These are phyloP conservation scores for Corynespora cassiicola DNA, from an alignment of 2,329 filamentous ascomycete species.

Conservation along the genomic window DNA sequence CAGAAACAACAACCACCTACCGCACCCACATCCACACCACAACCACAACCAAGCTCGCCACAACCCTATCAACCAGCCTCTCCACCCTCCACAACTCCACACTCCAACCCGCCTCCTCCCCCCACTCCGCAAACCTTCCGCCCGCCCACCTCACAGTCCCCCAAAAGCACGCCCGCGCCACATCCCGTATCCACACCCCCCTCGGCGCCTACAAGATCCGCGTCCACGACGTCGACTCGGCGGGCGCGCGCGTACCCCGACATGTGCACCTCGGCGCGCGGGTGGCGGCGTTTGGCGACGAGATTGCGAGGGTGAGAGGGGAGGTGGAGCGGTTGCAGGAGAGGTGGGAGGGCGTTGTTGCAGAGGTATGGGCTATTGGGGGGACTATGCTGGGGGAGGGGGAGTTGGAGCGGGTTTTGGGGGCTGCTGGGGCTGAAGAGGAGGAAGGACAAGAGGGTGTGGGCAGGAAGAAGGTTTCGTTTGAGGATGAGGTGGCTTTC, in stretches of 20 bases:
- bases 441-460: conserved; percentile 1
- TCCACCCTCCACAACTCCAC: conserved; percentile 10
- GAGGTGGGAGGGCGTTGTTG: conserved; percentile 33
- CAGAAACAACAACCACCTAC: conserved; percentile 35
- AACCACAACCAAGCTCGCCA: conserved; percentile 24
- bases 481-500: too few species aligned
- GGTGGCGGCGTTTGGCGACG: conserved; percentile 26
- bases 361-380: conserved; percentile 40
- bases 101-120: conserved; percentile 12
- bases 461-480: too few species aligned
- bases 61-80: conserved; percentile 16
- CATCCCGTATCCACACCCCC: conserved; percentile 23
- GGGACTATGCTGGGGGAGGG: conserved; percentile 27
- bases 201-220: conserved; percentile 24
- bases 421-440: neutral
- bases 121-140: conserved; percentile 16
- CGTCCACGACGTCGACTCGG: conserved; percentile 9
- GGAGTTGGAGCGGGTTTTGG: neutral
- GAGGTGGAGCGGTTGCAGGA: conserved; percentile 26
- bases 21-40: conserved; percentile 29
- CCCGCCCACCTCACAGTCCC: conserved; percentile 21
- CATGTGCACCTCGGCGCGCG: conserved; percentile 21
- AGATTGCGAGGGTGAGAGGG: conserved; percentile 22
- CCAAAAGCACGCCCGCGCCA: conserved; percentile 23
- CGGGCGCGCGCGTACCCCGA: conserved; percentile 15